These are phyloP conservation scores for Oryza nivara DNA, from an alignment of 176 grass and related monocot genomes.

Conservation along the genomic window DNA sequence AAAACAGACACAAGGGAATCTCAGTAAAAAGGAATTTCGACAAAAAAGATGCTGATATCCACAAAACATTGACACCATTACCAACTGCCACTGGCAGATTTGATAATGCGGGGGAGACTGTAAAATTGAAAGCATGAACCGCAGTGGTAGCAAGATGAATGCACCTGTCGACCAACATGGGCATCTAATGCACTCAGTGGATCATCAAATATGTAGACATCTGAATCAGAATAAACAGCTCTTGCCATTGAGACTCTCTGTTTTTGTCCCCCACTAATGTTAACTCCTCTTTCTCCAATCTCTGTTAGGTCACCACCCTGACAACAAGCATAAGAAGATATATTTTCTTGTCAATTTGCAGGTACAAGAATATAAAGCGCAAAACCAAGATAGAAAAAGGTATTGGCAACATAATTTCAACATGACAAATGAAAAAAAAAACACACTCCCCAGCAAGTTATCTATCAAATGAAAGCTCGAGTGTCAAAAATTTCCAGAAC, in stretches of 20 bases:
- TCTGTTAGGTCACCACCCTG: conserved; percentile 97
- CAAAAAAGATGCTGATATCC: conserved; percentile 12
- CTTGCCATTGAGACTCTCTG: conserved; percentile 99
- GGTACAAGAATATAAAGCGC: conserved; percentile 8
- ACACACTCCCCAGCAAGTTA: conserved; percentile 5
- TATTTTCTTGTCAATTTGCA: conserved; percentile 16
- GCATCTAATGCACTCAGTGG: conserved; percentile 98
- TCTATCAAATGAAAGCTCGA: neutral
- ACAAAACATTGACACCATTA: neutral
- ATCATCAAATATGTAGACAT: conserved; percentile 99
- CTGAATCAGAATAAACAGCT: conserved; percentile 97
- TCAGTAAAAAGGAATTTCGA: neutral
- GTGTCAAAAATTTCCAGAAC: neutral
- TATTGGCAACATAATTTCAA: neutral
- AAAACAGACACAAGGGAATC: neutral
- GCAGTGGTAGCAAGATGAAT: conserved; percentile 26
- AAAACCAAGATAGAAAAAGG: neutral
- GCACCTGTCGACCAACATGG: conserved; percentile 98
- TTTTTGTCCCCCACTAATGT: conserved; percentile 97
- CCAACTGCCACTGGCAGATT: neutral
- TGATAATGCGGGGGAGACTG: neutral
- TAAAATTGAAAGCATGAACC: conserved; percentile 23
- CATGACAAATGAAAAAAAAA: neutral
- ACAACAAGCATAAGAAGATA: conserved; percentile 46
- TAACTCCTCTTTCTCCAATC: conserved; percentile 99